Evolutionary conservation across 768 basidiomycete species (phyloP).

Genomic region (Serpula lacrymans): DNA sequence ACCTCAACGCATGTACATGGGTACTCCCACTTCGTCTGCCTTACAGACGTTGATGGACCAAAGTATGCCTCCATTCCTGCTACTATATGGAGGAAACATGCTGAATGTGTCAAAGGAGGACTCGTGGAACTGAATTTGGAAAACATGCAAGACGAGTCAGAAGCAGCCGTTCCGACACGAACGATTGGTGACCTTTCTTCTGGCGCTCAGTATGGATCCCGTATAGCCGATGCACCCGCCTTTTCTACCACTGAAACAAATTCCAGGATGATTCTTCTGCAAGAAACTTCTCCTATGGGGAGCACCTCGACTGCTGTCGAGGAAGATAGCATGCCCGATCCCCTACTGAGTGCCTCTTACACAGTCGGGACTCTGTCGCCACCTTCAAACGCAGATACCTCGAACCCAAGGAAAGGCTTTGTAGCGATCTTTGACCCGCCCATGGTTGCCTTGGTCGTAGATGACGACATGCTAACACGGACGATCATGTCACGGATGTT

Average conservation of each 20-base stretch:
- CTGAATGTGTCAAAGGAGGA: conserved; percentile 37
- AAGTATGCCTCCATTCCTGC: conserved; percentile 27
- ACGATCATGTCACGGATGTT: conserved; percentile 78
- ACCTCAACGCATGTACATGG: too few relatives aligned
- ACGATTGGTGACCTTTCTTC: conserved; percentile 41
- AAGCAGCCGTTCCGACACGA: conserved; percentile 36
- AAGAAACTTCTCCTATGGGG: conserved; percentile 3
- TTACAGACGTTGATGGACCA: conserved; percentile 70
- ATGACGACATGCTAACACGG: conserved; percentile 79
- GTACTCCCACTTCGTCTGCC: conserved; percentile 5
- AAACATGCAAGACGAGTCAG: conserved; percentile 28
- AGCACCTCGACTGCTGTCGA: conserved; percentile 4
- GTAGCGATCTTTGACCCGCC: conserved; percentile 41
- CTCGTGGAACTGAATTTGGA: conserved; percentile 54
- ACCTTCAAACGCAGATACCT: conserved; percentile 3
- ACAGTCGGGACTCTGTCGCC: not conserved
- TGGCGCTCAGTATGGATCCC: conserved; percentile 28
- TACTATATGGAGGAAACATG: conserved; percentile 2
- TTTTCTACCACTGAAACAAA: conserved; percentile 2
- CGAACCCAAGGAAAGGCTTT: conserved; percentile 10
- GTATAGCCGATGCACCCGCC: conserved; percentile 11
- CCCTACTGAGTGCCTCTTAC: too few relatives aligned
- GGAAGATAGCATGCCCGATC: too few relatives aligned
- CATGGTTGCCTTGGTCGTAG: conserved; percentile 73
- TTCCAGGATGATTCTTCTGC: not conserved